phyloP scores from a whole-genome alignment of 2,329 filamentous ascomycete genomes.

The Penicillium sp. region DNA sequence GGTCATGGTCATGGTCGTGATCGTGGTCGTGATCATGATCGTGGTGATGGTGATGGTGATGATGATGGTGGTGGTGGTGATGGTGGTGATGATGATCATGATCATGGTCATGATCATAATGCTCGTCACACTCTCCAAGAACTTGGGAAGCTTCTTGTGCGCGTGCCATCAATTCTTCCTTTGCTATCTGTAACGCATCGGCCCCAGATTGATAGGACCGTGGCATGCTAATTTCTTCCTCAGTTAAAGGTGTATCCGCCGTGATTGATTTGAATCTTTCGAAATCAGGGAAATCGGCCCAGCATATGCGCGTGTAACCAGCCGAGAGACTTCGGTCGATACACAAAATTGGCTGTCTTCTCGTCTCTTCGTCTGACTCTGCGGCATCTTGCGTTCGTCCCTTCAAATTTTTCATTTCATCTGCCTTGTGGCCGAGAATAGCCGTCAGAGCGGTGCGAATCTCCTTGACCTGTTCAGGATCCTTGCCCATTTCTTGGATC shows the following conservation, averaged over 20 bases:
- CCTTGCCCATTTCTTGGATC: slow-evolving; percentile 44
- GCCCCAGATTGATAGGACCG: slow-evolving; percentile 46
- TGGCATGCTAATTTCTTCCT: slow-evolving; percentile 45
- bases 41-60: slow-evolving; percentile 36
- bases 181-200: slow-evolving; percentile 49
- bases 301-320: slow-evolving; percentile 38
- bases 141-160: slow-evolving; percentile 44
- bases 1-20: slow-evolving; percentile 38
- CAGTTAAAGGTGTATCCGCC: slow-evolving; percentile 37
- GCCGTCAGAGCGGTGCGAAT: slow-evolving; percentile 41
- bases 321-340: slow-evolving; percentile 39
- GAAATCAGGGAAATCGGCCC: slow-evolving; percentile 43
- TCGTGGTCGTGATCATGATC: slow-evolving; percentile 36
- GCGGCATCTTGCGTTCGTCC: slow-evolving; percentile 35
- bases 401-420: slow-evolving; percentile 42
- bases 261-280: slow-evolving; percentile 38
- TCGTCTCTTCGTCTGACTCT: slow-evolving; percentile 32
- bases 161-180: slow-evolving; percentile 49
- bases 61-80: slow-evolving; percentile 37
- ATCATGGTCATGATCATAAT: slow-evolving; percentile 39
- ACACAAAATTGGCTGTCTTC: slow-evolving; percentile 39
- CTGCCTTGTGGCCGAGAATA: slow-evolving; percentile 42
- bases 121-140: slow-evolving; percentile 36
- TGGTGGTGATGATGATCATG: slow-evolving; percentile 20
- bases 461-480: slow-evolving; percentile 43